Percentiles rank a stretch among this genome's conserved stretches.
These are phyloP conservation scores for Ganoderma sp. DNA, from an alignment of 1,284 basidiomycete species.

Conservation along the genomic window DNA sequence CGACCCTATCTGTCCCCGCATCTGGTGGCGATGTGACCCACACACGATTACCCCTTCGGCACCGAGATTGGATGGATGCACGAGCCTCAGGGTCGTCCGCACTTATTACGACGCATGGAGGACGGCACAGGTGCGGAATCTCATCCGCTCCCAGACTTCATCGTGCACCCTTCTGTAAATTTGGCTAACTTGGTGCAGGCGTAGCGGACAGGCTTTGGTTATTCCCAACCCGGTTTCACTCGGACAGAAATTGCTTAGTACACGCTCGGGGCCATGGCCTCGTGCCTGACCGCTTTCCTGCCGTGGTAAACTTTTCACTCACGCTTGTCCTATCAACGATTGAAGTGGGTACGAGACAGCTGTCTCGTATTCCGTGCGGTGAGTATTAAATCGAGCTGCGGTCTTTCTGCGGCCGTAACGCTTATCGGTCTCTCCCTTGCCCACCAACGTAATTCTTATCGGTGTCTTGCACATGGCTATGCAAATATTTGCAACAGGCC, in stretches of 20 bases:
- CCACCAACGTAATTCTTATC: neutral
- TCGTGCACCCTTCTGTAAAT: too few relatives aligned
- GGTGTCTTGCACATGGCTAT: conserved; percentile 1
- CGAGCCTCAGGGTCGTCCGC: too few relatives aligned
- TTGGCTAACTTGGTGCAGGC: neutral
- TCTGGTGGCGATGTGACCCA: too few relatives aligned
- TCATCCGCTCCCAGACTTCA: too few relatives aligned
- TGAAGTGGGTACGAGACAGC: neutral
- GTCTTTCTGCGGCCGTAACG: neutral
- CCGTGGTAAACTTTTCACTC: too few relatives aligned
- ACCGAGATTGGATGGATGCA: neutral
- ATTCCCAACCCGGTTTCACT: neutral
- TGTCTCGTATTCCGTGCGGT: neutral
- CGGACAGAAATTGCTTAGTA: too few relatives aligned
- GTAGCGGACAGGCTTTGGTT: neutral
- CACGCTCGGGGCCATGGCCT: too few relatives aligned
- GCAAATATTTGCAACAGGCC: neutral
- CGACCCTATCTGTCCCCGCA: too few relatives aligned
- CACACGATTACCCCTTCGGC: neutral
- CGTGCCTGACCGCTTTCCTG: too few relatives aligned
- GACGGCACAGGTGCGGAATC: too few relatives aligned
- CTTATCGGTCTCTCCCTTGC: neutral
- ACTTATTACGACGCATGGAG: too few relatives aligned
- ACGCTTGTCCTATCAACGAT: too few relatives aligned
- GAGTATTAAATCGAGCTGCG: neutral